Percentiles rank a stretch among this genome's conserved stretches.
phyloP scores from a whole-genome alignment of 495 filamentous ascomycete genomes.

The Hypoxylon fragiforme region DNA sequence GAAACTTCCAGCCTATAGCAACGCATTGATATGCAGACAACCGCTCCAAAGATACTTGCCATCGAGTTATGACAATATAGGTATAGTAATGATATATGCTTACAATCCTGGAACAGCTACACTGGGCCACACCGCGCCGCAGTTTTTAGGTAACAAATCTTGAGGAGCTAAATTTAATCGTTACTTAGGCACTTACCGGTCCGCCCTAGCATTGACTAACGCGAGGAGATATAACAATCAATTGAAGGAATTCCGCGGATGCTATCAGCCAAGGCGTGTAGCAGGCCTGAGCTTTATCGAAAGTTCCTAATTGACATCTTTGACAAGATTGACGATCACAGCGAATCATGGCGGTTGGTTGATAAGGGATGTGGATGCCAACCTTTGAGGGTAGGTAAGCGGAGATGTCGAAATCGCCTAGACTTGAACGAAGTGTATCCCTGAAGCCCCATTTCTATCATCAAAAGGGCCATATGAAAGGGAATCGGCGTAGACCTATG shows the following conservation, averaged over 20 bases:
- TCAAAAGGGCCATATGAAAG: neutral
- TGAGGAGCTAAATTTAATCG: too few species aligned
- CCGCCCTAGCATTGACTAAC: slow-evolving; percentile 7
- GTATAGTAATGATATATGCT: slow-evolving; percentile 22
- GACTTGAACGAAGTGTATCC: slow-evolving; percentile 12
- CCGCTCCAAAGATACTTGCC: slow-evolving; percentile 8
- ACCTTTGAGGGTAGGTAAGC: slow-evolving; percentile 19
- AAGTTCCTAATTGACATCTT: slow-evolving; percentile 24
- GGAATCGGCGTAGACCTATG: neutral
- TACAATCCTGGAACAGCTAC: slow-evolving; percentile 3
- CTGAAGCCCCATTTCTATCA: slow-evolving; percentile 24
- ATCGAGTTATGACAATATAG: slow-evolving; percentile 23
- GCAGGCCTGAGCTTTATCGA: slow-evolving; percentile 28
- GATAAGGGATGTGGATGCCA: slow-evolving; percentile 18
- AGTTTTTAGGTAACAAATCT: too few species aligned
- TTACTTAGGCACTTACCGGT: slow-evolving; percentile 5
- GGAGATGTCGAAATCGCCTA: slow-evolving; percentile 41
- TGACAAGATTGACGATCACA: slow-evolving; percentile 18
- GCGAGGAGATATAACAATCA: slow-evolving; percentile 30
- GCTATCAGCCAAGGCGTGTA: slow-evolving; percentile 4
- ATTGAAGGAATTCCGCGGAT: slow-evolving; percentile 32
- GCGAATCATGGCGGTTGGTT: slow-evolving; percentile 39
- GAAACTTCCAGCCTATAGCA: slow-evolving; percentile 17
- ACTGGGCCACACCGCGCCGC: slow-evolving; percentile 9
- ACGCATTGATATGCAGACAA: slow-evolving; percentile 21